A percentile compares a stretch with the other conserved stretches of the same genome.
Conservation (phyloP, 352 stramenopile genomes). For the Pythium plurisporium region DNA sequence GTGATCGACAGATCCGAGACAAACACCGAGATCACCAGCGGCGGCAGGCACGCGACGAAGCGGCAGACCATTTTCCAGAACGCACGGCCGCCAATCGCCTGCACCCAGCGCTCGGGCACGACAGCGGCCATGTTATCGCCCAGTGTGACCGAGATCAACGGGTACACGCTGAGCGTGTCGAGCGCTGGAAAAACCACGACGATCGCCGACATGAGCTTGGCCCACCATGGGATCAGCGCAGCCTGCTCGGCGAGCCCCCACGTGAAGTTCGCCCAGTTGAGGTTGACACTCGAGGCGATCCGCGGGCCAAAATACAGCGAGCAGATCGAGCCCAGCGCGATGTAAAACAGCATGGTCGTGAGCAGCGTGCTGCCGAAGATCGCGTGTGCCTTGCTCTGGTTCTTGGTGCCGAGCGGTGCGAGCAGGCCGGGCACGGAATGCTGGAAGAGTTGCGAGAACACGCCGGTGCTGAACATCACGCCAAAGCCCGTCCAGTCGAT, state of each 20-base stretch:
- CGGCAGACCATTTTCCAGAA: constrained; percentile 78
- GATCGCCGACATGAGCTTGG: constrained; percentile 63
- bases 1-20: constrained; percentile 84
- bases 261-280: constrained; percentile 89
- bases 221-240: constrained; percentile 48
- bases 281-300: constrained; percentile 81
- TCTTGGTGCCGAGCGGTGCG: constrained; percentile 50
- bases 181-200: constrained; percentile 88
- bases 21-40: constrained; percentile 72
- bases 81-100: constrained; percentile 23
- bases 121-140: constrained; percentile 85
- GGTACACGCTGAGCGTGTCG: constrained; percentile 89
- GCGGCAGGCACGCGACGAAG: constrained; percentile 71
- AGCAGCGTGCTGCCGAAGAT: constrained; percentile 80
- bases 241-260: constrained; percentile 62
- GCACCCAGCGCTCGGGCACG: constrained; percentile 38
- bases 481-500: constrained; percentile 76
- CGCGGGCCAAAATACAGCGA: constrained; percentile 84
- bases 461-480: constrained; percentile 86
- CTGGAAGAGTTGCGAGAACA: constrained; percentile 90
- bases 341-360: constrained; percentile 85
- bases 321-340: constrained; percentile 66
- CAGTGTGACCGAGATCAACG: constrained; percentile 90
- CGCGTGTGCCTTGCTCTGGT: constrained; percentile 51
- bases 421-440: constrained; percentile 87